Conservation (phyloP, 2,329 filamentous ascomycete species). For the Aureobasidium melanogenum region DNA sequence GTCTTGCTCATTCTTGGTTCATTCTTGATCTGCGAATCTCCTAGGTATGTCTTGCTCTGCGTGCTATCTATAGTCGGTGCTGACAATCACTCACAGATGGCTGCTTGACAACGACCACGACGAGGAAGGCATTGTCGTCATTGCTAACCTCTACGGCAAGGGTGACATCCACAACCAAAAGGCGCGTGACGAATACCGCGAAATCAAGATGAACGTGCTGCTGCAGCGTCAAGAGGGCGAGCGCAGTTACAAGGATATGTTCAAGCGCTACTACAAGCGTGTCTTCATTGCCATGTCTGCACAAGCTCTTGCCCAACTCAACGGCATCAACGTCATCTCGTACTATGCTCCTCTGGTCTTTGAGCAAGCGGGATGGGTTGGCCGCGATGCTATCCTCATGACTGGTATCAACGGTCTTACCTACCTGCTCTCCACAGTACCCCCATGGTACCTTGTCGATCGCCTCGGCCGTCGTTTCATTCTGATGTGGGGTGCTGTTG, state of each 20-base stretch:
- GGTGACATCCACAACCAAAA: conserved; percentile 91
- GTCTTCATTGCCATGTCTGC: conserved; percentile 99
- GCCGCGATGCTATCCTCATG: conserved; percentile 88
- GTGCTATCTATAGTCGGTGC: not conserved
- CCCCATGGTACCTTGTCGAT: conserved; percentile 96
- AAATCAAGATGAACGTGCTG: conserved; percentile 98
- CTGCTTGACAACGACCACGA: conserved; percentile 95
- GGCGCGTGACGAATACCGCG: conserved; percentile 89
- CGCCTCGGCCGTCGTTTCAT: conserved; percentile 83
- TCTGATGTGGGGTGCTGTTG: conserved; percentile 76
- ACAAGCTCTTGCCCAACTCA: conserved; percentile 88
- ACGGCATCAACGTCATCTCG: conserved; percentile 98
- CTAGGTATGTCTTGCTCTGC: conserved; percentile 52
- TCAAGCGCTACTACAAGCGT: conserved; percentile 78
- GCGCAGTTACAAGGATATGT: conserved; percentile 87
- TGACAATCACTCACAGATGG: conserved; percentile 54
- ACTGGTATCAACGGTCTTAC: conserved; percentile 91
- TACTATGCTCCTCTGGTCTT: conserved; percentile 97
- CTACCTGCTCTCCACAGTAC: conserved; percentile 85
- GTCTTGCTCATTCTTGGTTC: conserved; percentile 75
- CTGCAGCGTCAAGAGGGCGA: conserved; percentile 92
- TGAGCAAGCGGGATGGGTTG: conserved; percentile 91
- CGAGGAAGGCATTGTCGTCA: conserved; percentile 95
- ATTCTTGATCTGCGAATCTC: conserved; percentile 90
- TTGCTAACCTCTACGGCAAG: conserved; percentile 92